A percentile compares a stretch with the other conserved stretches of the same genome.
Conservation (phyloP, 139 green algal genomes). For the Tetraselmis chui region DNA sequence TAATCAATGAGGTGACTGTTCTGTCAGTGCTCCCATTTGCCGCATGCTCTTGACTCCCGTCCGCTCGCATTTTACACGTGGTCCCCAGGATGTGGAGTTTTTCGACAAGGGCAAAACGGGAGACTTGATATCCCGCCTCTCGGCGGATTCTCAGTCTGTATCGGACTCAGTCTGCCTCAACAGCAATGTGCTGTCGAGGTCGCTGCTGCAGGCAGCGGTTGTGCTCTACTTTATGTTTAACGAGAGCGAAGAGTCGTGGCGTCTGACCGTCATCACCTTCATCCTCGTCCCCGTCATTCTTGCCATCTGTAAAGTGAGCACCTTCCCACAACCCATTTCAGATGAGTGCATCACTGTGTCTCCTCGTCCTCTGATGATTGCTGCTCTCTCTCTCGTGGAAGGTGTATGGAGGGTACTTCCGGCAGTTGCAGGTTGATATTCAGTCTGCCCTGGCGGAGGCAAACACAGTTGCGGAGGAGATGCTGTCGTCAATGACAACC, state of each 20-base stretch:
- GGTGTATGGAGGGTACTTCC: conserved; percentile 71
- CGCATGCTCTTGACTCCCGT: too few species aligned
- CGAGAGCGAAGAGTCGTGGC: conserved; percentile 46
- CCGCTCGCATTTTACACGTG: too few species aligned
- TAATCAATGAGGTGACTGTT: too few species aligned
- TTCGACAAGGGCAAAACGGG: conserved; percentile 69
- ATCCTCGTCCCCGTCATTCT: conserved; percentile 68
- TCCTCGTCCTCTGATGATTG: neutral
- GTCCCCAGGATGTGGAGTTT: conserved; percentile 66
- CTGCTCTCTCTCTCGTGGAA: conserved; percentile 21
- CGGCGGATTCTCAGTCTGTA: conserved; percentile 68
- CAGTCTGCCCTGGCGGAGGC: conserved; percentile 66
- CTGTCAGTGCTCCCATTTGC: too few species aligned
- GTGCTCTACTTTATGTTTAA: conserved; percentile 80
- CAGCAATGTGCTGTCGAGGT: conserved; percentile 70
- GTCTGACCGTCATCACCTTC: conserved; percentile 73
- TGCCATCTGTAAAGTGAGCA: conserved; percentile 54
- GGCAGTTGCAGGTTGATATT: conserved; percentile 40
- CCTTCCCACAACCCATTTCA: neutral
- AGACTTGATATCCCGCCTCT: conserved; percentile 40
- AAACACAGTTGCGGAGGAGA: conserved; percentile 71
- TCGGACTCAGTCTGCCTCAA: conserved; percentile 68
- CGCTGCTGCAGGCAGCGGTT: conserved; percentile 41
- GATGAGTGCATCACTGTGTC: neutral
- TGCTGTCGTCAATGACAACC: conserved; percentile 56